Percentiles rank a stretch among this genome's conserved stretches.
These are phyloP conservation scores for Syzygium malaccense DNA, from an alignment of 441 rosid species.

Conservation along the genomic window DNA sequence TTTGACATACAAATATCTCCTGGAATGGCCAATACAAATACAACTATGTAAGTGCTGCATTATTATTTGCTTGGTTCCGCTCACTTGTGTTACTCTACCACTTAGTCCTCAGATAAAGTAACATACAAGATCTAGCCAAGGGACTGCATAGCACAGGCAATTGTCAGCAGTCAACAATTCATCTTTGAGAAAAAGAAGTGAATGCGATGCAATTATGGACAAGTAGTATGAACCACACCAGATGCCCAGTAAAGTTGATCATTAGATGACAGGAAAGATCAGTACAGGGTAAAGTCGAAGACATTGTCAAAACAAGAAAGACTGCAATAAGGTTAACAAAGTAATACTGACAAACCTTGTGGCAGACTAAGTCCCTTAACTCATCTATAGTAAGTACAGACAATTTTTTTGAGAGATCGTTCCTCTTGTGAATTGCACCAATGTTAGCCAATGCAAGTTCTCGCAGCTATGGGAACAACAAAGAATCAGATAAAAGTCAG, in stretches of 20 bases:
- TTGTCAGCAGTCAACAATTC: background rate
- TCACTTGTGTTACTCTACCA: background rate
- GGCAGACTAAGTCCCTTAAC: constrained; percentile 85
- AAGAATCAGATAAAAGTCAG: constrained; percentile 1
- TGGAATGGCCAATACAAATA: background rate
- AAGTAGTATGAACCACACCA: background rate
- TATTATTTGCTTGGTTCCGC: background rate
- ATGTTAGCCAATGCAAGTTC: constrained; percentile 87
- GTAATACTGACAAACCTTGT: constrained; percentile 52
- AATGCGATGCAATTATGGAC: background rate
- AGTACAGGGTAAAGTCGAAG: background rate
- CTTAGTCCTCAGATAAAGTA: background rate
- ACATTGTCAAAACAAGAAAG: background rate
- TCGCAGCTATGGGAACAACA: constrained; percentile 47
- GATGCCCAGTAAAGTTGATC: background rate
- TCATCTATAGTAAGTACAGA: constrained; percentile 74
- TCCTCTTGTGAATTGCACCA: constrained; percentile 82
- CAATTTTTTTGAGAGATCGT: constrained; percentile 87
- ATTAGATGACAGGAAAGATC: background rate
- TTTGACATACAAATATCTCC: background rate
- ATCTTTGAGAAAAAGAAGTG: background rate
- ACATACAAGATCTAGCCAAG: background rate
- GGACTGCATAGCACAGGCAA: background rate
- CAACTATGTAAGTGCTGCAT: background rate
- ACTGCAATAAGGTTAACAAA: background rate